Evolutionary conservation across 1,284 basidiomycete species (phyloP), one percentile per base, ranked within the genome.

Genomic region (Wolfiporia cocos): DNA sequence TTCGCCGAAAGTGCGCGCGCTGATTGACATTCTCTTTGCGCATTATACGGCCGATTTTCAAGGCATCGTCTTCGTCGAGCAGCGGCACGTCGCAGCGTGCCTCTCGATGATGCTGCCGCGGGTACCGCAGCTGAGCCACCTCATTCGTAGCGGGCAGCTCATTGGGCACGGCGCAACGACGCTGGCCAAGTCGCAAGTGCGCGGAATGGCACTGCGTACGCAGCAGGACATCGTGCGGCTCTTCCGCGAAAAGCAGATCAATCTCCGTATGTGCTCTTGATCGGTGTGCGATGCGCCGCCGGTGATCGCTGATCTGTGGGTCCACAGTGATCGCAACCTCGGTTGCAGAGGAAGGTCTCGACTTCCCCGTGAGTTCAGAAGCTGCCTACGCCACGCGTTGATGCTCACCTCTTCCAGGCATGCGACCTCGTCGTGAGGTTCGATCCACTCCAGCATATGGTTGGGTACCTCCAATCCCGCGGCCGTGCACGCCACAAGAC

Each of bases 271-370:
- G 81, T 70, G 19, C 2, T 18, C 26, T 9, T 22, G 5, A 4
- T 21, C 17, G 12, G 15, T 30, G 22, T 19, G 26, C 21, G 12
- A 26, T 20, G n/a, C 18, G 19, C 17, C 26, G 28, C 24, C 37
- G 2, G 7, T 22, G 9, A 2, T 14, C 22, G 34, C 17, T 33
- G 11, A 41, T 15, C 34, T 23, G 15, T 28, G 7, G 4, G 10
- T 6, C 19, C 17, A 11, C 33, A 87, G 85, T 92, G 21, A 70
- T 92, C 46, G 85, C 88, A 3, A 92, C 89, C 0, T 81, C 81
- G 6, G 88, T 92, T 5, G 90, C 87, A 1, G 90, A 93, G 64
- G 89, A 92, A 66, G 90, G 89, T 0, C 71, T 92, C 20, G 88
- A 92, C 60, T 90, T 92, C 62, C 85, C 81, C 11, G 83, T 84